Base-by-base conservation (phyloP, 2,329 filamentous ascomycete genomes). In the Cadophora luteo-olivacea region DNA sequence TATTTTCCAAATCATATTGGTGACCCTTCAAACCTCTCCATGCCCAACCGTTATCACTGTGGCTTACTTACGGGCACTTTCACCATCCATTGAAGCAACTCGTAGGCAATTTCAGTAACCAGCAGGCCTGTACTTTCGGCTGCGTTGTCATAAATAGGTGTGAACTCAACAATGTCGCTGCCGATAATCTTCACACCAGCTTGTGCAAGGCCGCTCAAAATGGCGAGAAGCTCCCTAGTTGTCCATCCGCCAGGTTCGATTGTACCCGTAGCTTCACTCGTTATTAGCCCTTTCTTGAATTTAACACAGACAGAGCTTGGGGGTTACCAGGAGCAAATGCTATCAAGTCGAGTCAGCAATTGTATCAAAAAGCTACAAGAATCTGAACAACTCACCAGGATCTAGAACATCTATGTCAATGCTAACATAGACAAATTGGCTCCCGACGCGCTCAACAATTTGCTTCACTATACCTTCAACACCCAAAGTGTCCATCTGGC, bases 161-260 rank as follows among this genome's bases (percentile, higher is more conserved):
- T 75, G 36, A 76, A 77, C 61, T 78, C 76, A 3, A 78, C 76
- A 4, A 78, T 72, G 67, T 78, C 77, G 41, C 73, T 72, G 4
- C 76, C 76, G 4, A 78, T 68, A 16, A 78, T 75, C 25, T 77
- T 77, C 14, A 78, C 33, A 0, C 72, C 73, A 6, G 75, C 75
- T 49, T 72, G 61, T 2, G 74, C 73, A 3, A 78, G 60, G 3
- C 76, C 76, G 3, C 70, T 58, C 38, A 78, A 72, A 4, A 78
- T 77, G 54, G 71, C 68, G 33, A 77, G 55, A 2, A 78, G 67
- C 61, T 76, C 77, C 72, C 77, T 73, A 32, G 76, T 77, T 9
- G 76, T 76, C 76, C 76, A 78, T 29, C 77, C 77, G n/a, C 77
- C 77, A 12, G 77, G 71, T 49, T 77, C 77, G 49, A 76, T 75